Percentiles rank a stretch among this genome's conserved stretches.
phyloP scores from a whole-genome alignment of 225 moss, liverwort and hornwort genomes.

The Ulota crispa region DNA sequence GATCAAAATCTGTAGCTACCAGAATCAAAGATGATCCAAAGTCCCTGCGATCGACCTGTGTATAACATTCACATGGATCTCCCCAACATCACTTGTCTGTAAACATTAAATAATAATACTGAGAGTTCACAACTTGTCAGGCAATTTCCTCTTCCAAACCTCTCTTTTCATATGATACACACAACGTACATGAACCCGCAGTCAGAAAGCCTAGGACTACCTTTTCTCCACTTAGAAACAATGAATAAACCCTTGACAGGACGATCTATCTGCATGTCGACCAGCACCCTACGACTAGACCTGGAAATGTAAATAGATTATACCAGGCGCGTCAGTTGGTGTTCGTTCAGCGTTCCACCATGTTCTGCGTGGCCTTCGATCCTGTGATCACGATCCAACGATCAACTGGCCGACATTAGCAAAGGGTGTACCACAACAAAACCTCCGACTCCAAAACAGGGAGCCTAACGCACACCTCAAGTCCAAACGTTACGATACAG shows the following conservation, averaged over 20 bases:
- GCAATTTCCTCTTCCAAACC: not conserved
- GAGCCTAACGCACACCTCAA: not conserved
- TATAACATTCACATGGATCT: not conserved
- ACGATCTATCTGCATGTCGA: constrained; percentile 4
- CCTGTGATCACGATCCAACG: constrained; percentile 30
- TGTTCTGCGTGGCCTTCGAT: constrained; percentile 99
- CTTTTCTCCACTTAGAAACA: not conserved
- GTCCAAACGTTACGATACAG: not conserved
- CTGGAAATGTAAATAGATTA: not conserved
- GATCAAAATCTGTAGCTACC: not conserved
- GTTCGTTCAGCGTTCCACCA: constrained; percentile 95
- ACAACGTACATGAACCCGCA: not conserved
- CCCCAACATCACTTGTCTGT: not conserved
- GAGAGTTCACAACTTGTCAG: not conserved
- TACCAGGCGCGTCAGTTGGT: constrained; percentile 96
- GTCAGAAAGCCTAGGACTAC: not conserved
- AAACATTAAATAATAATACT: not conserved
- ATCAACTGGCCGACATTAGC: not conserved
- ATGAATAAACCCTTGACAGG: not conserved
- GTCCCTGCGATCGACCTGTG: not conserved
- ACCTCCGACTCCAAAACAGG: not conserved
- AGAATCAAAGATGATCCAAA: not conserved
- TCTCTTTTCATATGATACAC: not conserved
- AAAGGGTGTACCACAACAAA: not conserved
- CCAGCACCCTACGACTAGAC: constrained; percentile 3